Evolutionary conservation across 768 basidiomycete genomes (phyloP).

Genomic region (Mycena belliarum): DNA sequence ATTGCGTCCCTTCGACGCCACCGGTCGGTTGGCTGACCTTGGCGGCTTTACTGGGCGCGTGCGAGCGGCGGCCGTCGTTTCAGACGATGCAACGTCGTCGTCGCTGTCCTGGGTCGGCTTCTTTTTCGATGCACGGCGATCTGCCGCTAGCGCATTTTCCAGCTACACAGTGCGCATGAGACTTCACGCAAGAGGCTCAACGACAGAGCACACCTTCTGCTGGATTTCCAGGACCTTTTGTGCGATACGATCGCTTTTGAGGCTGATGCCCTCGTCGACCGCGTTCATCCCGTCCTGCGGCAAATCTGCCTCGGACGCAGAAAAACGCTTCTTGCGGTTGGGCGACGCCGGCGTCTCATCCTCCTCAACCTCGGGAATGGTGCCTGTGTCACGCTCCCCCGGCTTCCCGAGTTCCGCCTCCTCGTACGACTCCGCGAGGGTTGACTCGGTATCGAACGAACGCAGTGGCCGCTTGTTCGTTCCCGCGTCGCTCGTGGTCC

Average conservation of each 20-base stretch:
- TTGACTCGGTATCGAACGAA: conserved; percentile 79
- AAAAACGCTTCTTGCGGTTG: conserved; percentile 75
- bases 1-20: conserved; percentile 42
- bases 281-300: conserved; percentile 80
- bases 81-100: conserved; percentile 47
- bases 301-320: conserved; percentile 62
- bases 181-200: not conserved
- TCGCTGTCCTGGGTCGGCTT: conserved; percentile 51
- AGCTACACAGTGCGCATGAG: conserved; percentile 60
- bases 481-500: conserved; percentile 58
- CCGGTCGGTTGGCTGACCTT: conserved; percentile 31
- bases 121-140: conserved; percentile 44
- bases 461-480: conserved; percentile 57
- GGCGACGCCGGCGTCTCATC: conserved; percentile 46
- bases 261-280: conserved; percentile 83
- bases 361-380: conserved; percentile 59
- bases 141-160: conserved; percentile 70
- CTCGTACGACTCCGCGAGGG: conserved; percentile 69
- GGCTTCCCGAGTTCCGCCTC: conserved; percentile 41
- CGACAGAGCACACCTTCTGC: conserved; percentile 66
- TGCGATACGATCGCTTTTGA: conserved; percentile 84
- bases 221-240: conserved; percentile 89
- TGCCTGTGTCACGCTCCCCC: conserved; percentile 48
- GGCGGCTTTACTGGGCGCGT: conserved; percentile 42
- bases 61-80: conserved; percentile 38